Evolutionary conservation across 2,329 filamentous ascomycete genomes (phyloP), one percentile per base, ranked within the genome.

Genomic region (Nothopassalora personata): DNA sequence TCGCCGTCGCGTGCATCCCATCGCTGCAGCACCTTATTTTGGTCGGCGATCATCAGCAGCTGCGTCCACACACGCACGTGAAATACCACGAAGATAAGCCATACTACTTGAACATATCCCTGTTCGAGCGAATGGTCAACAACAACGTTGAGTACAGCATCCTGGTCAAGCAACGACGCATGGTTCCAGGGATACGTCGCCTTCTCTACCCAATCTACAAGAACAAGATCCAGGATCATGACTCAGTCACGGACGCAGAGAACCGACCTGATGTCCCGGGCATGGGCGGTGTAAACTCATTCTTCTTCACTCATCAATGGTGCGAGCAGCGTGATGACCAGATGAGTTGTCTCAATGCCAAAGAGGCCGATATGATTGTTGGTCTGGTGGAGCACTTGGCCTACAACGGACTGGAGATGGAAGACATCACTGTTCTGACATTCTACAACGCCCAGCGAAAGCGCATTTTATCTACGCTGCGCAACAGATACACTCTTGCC

Each of bases 391-490:
- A 83, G 28, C 89, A 96, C 67, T 82, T 97, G 0, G 71, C 87
- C 0, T 75, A 84, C 59, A 93, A 92, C 62, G 86, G 86, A 0
- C 75, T 87, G 0, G 66, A 75, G 0, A 71, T 81, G 0, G 71
- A 75, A 0, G 79, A 86, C 5, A 91, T 96, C 57, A 96, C 91
- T 0, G 77, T 96, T 3, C 74, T 97, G 53, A 93, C 91, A 0
- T 96, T 94, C 69, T 97, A 96, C 77, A 90, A 89, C 47, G 91
- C 89, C 0, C 92, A 97, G 69, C 81, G 87, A 48, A 88, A 87
- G 64, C 75, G 80, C 2, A 79, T 96, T 2, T 67, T 85, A 0
- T 77, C 76, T 13, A 72, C 75, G 5, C 71, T 87, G 3, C 72
- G 74, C 10, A 53, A 56, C 23, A 55, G 58, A 10, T 28, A 54